A percentile compares a stretch with the other conserved stretches of the same genome.
These are phyloP conservation scores for Tetradesmus lagerheimii DNA, from an alignment of 139 green algal genomes.

Conservation along the genomic window DNA sequence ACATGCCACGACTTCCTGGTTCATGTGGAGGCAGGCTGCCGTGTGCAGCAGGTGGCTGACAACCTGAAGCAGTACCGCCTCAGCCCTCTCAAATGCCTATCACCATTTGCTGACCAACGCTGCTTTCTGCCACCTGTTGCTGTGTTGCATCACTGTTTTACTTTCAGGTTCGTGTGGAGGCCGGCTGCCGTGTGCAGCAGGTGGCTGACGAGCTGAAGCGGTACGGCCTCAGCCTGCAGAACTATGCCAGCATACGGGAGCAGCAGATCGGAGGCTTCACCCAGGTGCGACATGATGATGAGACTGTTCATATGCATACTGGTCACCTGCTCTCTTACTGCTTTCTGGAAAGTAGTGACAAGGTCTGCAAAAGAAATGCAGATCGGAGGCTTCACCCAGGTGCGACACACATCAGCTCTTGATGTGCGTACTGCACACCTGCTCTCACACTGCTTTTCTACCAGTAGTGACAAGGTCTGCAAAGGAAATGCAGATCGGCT, in stretches of 20 bases:
- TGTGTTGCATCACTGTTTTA: not conserved
- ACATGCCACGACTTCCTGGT: too few relatives aligned
- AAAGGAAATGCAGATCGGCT: too few relatives aligned
- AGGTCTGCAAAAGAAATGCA: too few relatives aligned
- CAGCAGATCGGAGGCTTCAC: slow-evolving; percentile 96
- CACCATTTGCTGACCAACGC: slow-evolving; percentile 47
- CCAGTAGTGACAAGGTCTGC: too few relatives aligned
- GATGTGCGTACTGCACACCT: too few relatives aligned
- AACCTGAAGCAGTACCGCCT: slow-evolving; percentile 85
- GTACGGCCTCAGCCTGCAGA: slow-evolving; percentile 94
- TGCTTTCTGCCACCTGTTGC: slow-evolving; percentile 47
- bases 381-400: too few relatives aligned
- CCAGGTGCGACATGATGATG: slow-evolving; percentile 79
- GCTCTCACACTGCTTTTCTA: too few relatives aligned
- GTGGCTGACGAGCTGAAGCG: slow-evolving; percentile 84
- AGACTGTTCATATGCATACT: too few relatives aligned
- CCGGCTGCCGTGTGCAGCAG: slow-evolving; percentile 82
- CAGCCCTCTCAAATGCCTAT: slow-evolving; percentile 53
- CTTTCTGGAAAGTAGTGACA: too few relatives aligned
- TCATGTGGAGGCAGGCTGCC: slow-evolving; percentile 83
- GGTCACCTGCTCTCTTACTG: too few relatives aligned
- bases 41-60: slow-evolving; percentile 86
- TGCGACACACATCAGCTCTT: too few relatives aligned
- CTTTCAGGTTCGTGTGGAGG: slow-evolving; percentile 83
- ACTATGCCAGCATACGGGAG: slow-evolving; percentile 96